Base-by-base conservation (phyloP, 306 rosid genomes). In the Prunus armeniaca region DNA sequence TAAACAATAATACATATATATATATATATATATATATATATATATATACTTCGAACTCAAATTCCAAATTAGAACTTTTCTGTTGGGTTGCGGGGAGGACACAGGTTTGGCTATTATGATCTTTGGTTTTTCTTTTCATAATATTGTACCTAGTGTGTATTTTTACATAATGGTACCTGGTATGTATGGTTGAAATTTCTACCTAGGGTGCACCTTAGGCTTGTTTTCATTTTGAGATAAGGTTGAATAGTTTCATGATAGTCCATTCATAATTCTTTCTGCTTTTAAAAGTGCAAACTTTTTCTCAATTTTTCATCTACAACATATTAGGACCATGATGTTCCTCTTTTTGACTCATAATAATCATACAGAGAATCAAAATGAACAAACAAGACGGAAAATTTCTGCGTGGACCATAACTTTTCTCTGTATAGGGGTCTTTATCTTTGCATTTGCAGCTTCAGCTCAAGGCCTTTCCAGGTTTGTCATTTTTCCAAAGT, bases 331-430 rank as follows among this genome's bases (percentile, higher is more conserved):
- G 24, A 67, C 69, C 10, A n/a, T 81, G 50, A 79, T 74, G 51
- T 73, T 57, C 58, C 68, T 28, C 38, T 34, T 69, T 80, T 68
- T 61, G 57, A 49, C 81, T 50, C 25, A 67, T 43, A 32, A 74
- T 80, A 65, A 61, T 80, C 71, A 14, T 72, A 52, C 86, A 90
- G 95, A 78, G 19, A 58, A 63, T 45, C 65, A 28, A 51, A 84
- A 54, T 74, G 89, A 88, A 78, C 74, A 75, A 77, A 74, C 22
- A 78, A 86, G 97, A 88, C 83, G 97, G 81, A 87, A 86, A 78
- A 76, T 81, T 30, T 92, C 93, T 69, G 84, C 85, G 65, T 84
- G 96, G 96, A 77, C 89, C 77, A 92, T 92, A 76, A 61, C 82
- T 68, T 68, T 87, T 79, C 75, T 88, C 56, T 92, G 96, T 55